Evolutionary conservation across 2,329 filamentous ascomycete genomes (phyloP), one percentile per base, ranked within the genome.

Genomic region (Epichloe gansuensis): DNA sequence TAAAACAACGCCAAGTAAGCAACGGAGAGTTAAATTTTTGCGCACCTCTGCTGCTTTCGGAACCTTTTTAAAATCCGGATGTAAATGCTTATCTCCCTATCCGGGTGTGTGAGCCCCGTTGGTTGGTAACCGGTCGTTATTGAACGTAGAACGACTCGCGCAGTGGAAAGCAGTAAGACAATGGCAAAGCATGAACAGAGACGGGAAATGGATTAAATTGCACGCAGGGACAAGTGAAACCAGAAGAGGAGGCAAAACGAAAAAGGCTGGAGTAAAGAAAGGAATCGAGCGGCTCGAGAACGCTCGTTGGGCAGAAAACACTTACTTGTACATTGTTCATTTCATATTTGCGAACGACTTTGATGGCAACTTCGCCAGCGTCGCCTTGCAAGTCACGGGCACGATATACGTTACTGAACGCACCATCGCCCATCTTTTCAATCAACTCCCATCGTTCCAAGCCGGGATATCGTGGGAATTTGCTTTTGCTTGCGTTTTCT

Each of bases 311-410:
- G n/a, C 13, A 25, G 37, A 13, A 23, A 34, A 38, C 25, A 85
- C 90, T 81, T 80, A 98, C 93, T 89, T 97, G 93, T 76, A 86
- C 90, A 60, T 85, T 91, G 73, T 95, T 97, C 88, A 98, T 96
- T 72, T 98, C 93, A 68, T 89, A 97, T 73, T 97, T 97, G 65
- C 93, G 86, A 58, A 98, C 93, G 50, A 98, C 93, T 71, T 98
- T 98, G 77, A 98, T 97, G 61, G 91, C 93, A 37, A 93, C 90
- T 66, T 97, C 85, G 59, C 81, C 82, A 57, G 80, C 79, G 57
- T 83, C 75, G 42, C 87, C 86, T 5, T 82, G 77, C 46, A 72
- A 67, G 67, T 98, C 93, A 60, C 78, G 80, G 39, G 93, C 93
- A 41, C 88, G 84, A 70, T 97, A 98, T 58, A 98, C 93, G 64